Percentiles rank a stretch among this genome's conserved stretches.
These are phyloP conservation scores for Fagopyrum homotropicum DNA, from an alignment of 148 eudicot species.

Conservation along the genomic window DNA sequence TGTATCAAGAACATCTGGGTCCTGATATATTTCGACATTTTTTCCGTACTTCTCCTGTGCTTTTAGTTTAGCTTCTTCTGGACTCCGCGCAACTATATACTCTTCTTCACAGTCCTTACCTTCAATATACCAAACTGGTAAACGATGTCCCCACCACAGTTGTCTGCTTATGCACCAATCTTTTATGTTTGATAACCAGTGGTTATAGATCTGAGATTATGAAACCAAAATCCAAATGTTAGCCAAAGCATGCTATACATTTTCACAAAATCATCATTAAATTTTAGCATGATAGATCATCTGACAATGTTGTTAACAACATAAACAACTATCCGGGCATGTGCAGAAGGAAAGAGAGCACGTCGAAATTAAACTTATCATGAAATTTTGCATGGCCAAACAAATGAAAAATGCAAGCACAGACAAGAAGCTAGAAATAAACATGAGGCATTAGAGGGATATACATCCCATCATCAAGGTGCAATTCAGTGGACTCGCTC, in stretches of 20 bases:
- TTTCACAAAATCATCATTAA: background rate
- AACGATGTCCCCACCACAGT: constrained; percentile 99
- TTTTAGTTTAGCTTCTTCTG: constrained; percentile 67
- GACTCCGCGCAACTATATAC: constrained; percentile 80
- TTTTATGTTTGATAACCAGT: constrained; percentile 93
- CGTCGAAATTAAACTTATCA: background rate
- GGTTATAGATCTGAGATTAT: constrained; percentile 70
- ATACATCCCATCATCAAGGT: background rate
- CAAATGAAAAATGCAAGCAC: too few species aligned
- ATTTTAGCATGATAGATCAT: background rate
- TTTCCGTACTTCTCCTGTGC: constrained; percentile 79
- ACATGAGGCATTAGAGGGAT: background rate
- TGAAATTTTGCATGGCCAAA: too few species aligned
- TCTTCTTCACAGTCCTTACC: constrained; percentile 90
- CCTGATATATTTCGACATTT: constrained; percentile 82
- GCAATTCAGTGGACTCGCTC: constrained; percentile 1
- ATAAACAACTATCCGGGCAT: background rate
- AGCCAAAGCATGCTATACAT: constrained; percentile 15
- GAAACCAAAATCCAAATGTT: constrained; percentile 17
- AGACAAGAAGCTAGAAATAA: too few species aligned
- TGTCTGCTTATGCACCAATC: constrained; percentile 99
- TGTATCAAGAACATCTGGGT: constrained; percentile 97
- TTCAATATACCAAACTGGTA: constrained; percentile 95
- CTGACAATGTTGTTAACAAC: background rate
- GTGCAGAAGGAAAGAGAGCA: background rate